Evolutionary conservation across 768 basidiomycete genomes (phyloP), one percentile per base, ranked within the genome.

Genomic region (Lanmaoa pseudosensibilis): DNA sequence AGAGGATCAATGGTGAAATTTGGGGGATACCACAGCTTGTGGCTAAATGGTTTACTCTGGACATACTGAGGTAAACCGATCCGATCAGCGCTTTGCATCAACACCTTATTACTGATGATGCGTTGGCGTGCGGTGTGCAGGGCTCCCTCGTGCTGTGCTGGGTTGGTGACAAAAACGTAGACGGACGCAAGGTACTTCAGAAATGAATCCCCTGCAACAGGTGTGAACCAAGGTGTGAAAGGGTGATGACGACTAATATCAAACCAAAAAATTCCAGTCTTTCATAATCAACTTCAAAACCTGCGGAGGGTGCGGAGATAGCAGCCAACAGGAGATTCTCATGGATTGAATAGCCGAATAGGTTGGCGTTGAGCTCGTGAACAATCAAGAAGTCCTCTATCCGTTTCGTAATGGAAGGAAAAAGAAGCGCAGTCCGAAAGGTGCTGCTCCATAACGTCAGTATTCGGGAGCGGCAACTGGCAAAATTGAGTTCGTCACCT

Each of bases 181-280:
- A 86, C 76, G 12, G 90, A 87, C 8, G 85, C 78, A 45, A 93
- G 69, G 65, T 87, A 87, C 71, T 95, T 95, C 58, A 95, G 74
- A 68, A 90, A 90, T 23, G 90, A 83, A 71, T 94, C 93, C 32
- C 92, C 92, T 70, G 51, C 4, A 57, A 55, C 30, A 52, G 39
- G 43, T 49, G 50, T 67, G 32, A 62, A 40, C n/a, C 37, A 52
- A 45, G 37, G 25, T 15, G 23, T 85, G 61, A 30, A 43, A 57
- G 23, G 48, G 38, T 51, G 33, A 53, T 50, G 27, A n/a, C 45
- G 41, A 54, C 27, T 41, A 39, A 57, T 58, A 41, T 52, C 75
- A 56, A 63, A 92, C 91, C 92, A 16, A 94, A 79, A 48, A 93
- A 77, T 69, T 94, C 93, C 45, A 93, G 73, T 36, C 92, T 84